Evolutionary conservation across 2,329 filamentous ascomycete species (phyloP), one percentile per base, ranked within the genome.

Genomic region (Leptoxyphium fumago): DNA sequence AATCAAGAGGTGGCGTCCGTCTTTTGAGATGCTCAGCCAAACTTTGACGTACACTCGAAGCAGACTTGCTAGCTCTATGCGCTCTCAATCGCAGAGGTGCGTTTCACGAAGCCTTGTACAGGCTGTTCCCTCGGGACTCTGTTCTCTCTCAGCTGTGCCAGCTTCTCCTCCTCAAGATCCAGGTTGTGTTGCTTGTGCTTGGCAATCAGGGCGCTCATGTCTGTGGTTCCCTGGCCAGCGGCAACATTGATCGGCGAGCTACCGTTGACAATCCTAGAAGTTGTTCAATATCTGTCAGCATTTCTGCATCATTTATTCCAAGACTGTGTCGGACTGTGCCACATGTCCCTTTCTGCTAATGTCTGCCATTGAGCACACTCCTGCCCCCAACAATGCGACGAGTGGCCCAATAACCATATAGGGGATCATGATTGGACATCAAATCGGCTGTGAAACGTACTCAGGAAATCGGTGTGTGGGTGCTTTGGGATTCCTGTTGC

Each of bases 181-280:
- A 66, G 64, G 45, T 75, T 71, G 55, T 74, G 57, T 55, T 71
- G 71, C 60, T 77, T 65, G 59, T 80, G 82, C 63, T 81, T 76
- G 28, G 70, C 73, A 46, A 78, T 74, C 44, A 81, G 66, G 43
- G 69, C 60, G 56, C 73, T 72, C 52, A 83, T 64, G 55, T 79
- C 72, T 41, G 71, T 72, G 44, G 70, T 62, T 39, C 65, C 64
- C 48, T 74, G 73, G 42, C 79, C 79, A 38, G 79, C 75, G 29
- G 71, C 64, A 44, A 81, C 72, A 56, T 83, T 83, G 62, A 69
- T 78, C 13, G 77, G 77, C 1, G 75, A 75, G 43, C 74, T 73
- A 17, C 65, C 62, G 57, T 82, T 81, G 64, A 82, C 74, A 50
- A 73, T 65, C 53, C 78, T 82, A 56, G 26, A 46, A 11, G 21